Evolutionary conservation across 495 filamentous ascomycete species (phyloP).

Genomic region (Penicillium longicatenatum): DNA sequence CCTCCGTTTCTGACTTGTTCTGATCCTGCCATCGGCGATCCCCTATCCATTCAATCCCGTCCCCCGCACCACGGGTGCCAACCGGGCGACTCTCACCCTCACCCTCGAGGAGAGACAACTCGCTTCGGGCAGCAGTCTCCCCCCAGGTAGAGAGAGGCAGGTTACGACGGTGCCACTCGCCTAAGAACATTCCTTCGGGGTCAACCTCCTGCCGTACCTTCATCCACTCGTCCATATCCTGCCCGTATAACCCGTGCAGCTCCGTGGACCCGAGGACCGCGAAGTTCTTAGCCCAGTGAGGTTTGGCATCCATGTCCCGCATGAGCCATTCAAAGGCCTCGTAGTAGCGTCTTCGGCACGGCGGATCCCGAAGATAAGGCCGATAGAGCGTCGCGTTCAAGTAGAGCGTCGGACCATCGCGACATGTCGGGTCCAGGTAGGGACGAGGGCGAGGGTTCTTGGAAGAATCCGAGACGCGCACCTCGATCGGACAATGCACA

Average conservation of each 20-base stretch:
- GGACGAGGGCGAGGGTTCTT: slow-evolving; percentile 59
- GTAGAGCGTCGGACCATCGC: slow-evolving; percentile 79
- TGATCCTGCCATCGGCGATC: slow-evolving; percentile 36
- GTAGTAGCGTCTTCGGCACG: slow-evolving; percentile 79
- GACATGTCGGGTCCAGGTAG: slow-evolving; percentile 72
- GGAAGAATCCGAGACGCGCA: slow-evolving; percentile 79
- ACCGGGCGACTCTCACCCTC: slow-evolving; percentile 36
- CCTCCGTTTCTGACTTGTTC: slow-evolving; percentile 12
- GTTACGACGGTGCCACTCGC: slow-evolving; percentile 80
- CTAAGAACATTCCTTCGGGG: slow-evolving; percentile 87
- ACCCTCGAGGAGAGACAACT: slow-evolving; percentile 49
- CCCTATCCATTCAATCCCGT: slow-evolving; percentile 60
- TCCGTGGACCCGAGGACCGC: slow-evolving; percentile 51
- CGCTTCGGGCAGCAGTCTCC: slow-evolving; percentile 12
- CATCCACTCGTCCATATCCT: slow-evolving; percentile 64
- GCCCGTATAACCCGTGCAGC: slow-evolving; percentile 49
- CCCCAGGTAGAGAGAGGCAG: slow-evolving; percentile 51
- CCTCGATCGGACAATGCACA: slow-evolving; percentile 92
- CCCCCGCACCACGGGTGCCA: slow-evolving; percentile 39
- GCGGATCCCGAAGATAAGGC: slow-evolving; percentile 80
- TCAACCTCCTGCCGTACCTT: slow-evolving; percentile 73
- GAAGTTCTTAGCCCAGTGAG: slow-evolving; percentile 99
- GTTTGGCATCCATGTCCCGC: slow-evolving; percentile 83
- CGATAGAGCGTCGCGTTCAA: slow-evolving; percentile 96
- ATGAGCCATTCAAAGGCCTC: slow-evolving; percentile 95